Evolutionary conservation across 805 yeast genomes (phyloP).

Genomic region (Kazachstania africana): DNA sequence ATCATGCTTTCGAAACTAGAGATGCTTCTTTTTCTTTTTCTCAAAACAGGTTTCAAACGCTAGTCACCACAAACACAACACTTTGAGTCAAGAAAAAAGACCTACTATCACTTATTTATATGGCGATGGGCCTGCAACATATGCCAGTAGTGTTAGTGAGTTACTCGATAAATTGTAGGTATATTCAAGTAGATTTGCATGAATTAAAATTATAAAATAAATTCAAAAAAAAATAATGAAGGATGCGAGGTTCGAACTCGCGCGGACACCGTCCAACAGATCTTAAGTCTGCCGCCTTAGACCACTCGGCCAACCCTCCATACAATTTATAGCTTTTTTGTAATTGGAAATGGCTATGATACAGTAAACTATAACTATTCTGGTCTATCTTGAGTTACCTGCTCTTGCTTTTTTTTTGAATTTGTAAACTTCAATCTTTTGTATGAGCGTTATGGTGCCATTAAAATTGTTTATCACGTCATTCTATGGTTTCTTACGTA

Average conservation of each 20-base stretch:
- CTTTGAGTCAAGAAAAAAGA: not conserved
- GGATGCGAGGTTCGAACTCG: constrained; percentile 3
- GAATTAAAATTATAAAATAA: too few species aligned
- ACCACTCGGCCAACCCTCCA: constrained; percentile 1
- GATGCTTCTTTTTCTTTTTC: not conserved
- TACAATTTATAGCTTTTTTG: constrained; percentile 1
- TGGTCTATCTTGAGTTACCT: too few species aligned
- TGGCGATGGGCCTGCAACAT: not conserved
- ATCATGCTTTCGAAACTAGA: not conserved
- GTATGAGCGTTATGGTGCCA: too few species aligned
- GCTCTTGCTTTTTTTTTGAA: too few species aligned
- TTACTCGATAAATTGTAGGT: too few species aligned
- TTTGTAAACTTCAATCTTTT: too few species aligned
- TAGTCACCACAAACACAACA: not conserved
- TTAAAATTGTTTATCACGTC: too few species aligned
- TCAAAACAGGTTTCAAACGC: not conserved
- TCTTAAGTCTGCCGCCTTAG: constrained; percentile 2
- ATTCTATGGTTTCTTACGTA: too few species aligned
- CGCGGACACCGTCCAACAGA: constrained; percentile 3
- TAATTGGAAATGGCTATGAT: not conserved
- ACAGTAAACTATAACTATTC: too few species aligned
- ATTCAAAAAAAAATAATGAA: constrained; percentile 1
- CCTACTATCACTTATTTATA: not conserved
- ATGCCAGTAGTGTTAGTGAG: too few species aligned
- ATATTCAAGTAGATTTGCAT: not conserved